Base-by-base conservation (phyloP, 2,329 filamentous ascomycete genomes). In the Rutstroemia sp. region DNA sequence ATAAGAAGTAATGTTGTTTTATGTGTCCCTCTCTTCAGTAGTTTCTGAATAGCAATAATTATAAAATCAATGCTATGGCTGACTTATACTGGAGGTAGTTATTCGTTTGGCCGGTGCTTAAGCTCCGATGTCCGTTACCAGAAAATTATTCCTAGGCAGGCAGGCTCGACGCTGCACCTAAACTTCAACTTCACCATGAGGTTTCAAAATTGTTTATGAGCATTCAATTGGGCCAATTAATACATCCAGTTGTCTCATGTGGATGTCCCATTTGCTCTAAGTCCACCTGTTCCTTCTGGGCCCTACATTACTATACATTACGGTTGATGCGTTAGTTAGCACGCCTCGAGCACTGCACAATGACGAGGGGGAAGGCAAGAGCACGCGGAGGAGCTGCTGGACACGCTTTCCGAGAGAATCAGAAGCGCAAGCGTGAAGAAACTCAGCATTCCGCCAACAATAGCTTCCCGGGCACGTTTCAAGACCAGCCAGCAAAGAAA, bases 361-460 rank as follows among this genome's bases (percentile, higher is more conserved):
- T 45, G 42, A 21, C 42, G 19, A 45, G 12, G 1, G 19, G 7
- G 42, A 45, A 45, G 12, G 42, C 6, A 12, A 21, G 19, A 45
- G 42, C 42, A 19, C n/a, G 42, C 10, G 19, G 12, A 25, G 42
- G 42, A 10, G n/a, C 10, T 19, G 19, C n/a, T 21, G 42, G 42
- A 17, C 19, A 19, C 19, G 42, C n/a, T 19, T 9, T 19, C 19
- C n/a, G 42, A 17, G 42, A 45, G 42, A 45, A 21, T 4, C 42
- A 45, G 34, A 57, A 55, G 51, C 47, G 51, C 27, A 49, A 57
- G 25, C 45, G 37, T 14, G 56, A 57, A 23, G 46, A 41, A 16
- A 21, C 5, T 25, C 41, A 25, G 38, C 30, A 41, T 38, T 12
- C 51, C 10, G 42, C n/a, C 8, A 58, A 39, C 38, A 45, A 47